Base-by-base conservation (phyloP, 257 asterid genomes). In the Solanum medicagineum region DNA sequence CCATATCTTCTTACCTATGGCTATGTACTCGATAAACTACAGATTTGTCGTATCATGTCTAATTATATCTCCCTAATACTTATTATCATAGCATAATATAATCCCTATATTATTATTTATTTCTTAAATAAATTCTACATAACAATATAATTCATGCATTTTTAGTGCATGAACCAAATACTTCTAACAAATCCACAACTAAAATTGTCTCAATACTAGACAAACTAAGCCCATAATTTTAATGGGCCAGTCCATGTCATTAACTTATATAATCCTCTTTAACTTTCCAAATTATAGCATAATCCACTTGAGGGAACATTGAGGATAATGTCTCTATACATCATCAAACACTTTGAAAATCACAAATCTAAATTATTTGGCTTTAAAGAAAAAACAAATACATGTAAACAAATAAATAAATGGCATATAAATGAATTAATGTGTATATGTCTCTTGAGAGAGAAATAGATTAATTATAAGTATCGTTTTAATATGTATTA, bases 201-300 rank as follows among this genome's bases (percentile, higher is more conserved):
- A 32, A 66, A 83, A 65, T 66, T 77, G 79, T 74, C 59, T 49
- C 81, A 74, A 74, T 49, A 47, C n/a, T 14, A 29, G 81, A 80
- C 68, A 59, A 85, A 70, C 32, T 29, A 55, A 51, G 26, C 51
- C 81, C 85, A 60, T 81, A 68, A 24, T 10, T 29, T 32, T 65
- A 0, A 20, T 80, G 88, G 81, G 57, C 84, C 87, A 62, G 83
- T 29, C 9, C 26, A n/a, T 56, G 15, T 56, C 71, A 83, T 85
- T 74, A 65, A 81, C 79, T 51, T 42, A 42, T 42, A 74, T 73
- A 81, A 69, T 69, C 59, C 81, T n/a, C 8, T 29, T 45, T 32
- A 20, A 44, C 5, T 44, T 47, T 49, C 14, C 3, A 47, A 24
- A 75, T 75, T 75, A 75, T 22, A 49, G 44, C 14, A 40, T 68